Base-by-base conservation (phyloP, 768 basidiomycete genomes). In the Suillus bovinus region DNA sequence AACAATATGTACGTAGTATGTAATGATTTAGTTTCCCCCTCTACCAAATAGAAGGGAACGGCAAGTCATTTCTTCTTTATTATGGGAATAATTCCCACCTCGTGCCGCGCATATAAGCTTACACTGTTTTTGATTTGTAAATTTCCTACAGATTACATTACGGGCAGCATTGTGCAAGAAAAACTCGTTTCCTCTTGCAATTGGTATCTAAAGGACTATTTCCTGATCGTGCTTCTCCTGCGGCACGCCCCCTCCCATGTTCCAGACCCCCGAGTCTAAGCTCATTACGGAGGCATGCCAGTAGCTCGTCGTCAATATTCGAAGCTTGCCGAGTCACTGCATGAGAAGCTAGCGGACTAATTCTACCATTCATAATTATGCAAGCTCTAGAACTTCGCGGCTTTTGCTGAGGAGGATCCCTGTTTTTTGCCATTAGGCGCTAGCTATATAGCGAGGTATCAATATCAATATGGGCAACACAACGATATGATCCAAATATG, bases 1-100 rank as follows among this genome's bases (percentile, higher is more conserved):
- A 29, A 52, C 16, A 50, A 50, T 31, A 50, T 20, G 49, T 50
- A 50, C 29, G 50, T 52, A 52, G 50, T 52, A 52, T 31, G 20
- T n/a, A 52, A 52, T n/a, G 20, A 52, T 52, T 20, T 13, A n/a
- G 20, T 52, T 7, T n/a, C 50, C 20, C 29, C 50, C 20, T 20
- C 50, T 31, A 49, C 29, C 29, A 31, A 50, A 52, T 52, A 52
- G 50, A 52, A 31, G 47, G 10, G 4, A 34, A 52, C 29, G 20
- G 29, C 20, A 31, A 31, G 31, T 31, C 20, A 27, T 49, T 9
- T 27, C 29, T 52, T 52, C 20, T 31, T 52, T 52, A 33, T 52
- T 52, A 33, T 52, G 50, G 50, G 20, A 52, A 52, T 20, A 52
- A 31, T 31, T 34, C 33, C 9, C 29, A 17, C 50, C 50, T 52